phyloP scores from a whole-genome alignment of 2,329 filamentous ascomycete species.

The Pyricularia sp. region DNA sequence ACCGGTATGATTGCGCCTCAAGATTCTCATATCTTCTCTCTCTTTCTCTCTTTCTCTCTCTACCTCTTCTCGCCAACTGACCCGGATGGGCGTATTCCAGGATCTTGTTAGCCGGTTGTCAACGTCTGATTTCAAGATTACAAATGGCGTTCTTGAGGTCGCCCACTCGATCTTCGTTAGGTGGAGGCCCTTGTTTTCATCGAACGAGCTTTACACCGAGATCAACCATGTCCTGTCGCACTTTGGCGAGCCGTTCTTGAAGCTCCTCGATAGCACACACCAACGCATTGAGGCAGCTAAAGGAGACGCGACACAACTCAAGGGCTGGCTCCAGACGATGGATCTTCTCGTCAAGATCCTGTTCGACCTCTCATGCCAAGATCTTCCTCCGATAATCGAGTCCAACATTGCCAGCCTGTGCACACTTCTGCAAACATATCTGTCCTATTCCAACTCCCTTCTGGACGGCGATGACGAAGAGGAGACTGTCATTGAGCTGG shows the following conservation, averaged over 20 bases:
- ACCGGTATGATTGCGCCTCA: conserved; percentile 42
- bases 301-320: conserved; percentile 64
- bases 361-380: conserved; percentile 95
- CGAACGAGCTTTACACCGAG: conserved; percentile 85
- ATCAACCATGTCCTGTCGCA: conserved; percentile 89
- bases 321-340: conserved; percentile 73
- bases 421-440: conserved; percentile 79
- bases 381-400: conserved; percentile 90
- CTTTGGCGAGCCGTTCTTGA: conserved; percentile 77
- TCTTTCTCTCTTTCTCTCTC: not conserved
- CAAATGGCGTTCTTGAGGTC: conserved; percentile 91
- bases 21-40: not conserved
- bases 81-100: conserved; percentile 22
- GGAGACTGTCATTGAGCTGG: conserved; percentile 71
- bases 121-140: conserved; percentile 69
- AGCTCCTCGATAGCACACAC: conserved; percentile 68
- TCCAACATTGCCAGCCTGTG: conserved; percentile 73
- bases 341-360: conserved; percentile 87
- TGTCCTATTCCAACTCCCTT: conserved; percentile 78
- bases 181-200: conserved; percentile 90
- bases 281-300: conserved; percentile 64
- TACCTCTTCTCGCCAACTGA: not conserved
- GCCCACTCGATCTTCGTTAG: conserved; percentile 96
- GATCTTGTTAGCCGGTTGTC: conserved; percentile 86
- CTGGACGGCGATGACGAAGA: conserved; percentile 88